A percentile compares a stretch with the other conserved stretches of the same genome.
These are phyloP conservation scores for Pichia gijzeniarum DNA, from an alignment of 805 yeast genomes.

Conservation along the genomic window DNA sequence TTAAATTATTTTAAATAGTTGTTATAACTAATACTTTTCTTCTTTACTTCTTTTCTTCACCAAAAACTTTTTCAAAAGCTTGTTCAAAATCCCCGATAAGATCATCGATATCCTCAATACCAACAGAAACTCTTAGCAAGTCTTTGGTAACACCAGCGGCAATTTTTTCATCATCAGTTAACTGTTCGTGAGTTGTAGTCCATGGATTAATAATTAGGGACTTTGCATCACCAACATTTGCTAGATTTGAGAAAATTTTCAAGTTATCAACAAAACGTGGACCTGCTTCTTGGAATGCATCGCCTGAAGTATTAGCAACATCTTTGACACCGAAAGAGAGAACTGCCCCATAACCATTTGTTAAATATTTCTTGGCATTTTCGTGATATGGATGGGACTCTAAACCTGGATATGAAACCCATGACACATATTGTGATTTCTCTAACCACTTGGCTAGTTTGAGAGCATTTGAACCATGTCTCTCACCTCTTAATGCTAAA, in stretches of 20 bases:
- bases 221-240: conserved; percentile 95
- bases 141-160: conserved; percentile 87
- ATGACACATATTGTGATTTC: conserved; percentile 57
- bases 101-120: conserved; percentile 89
- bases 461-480: conserved; percentile 81
- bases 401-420: conserved; percentile 93
- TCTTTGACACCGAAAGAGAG: conserved; percentile 85
- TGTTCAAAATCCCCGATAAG: conserved; percentile 84
- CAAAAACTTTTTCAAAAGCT: conserved; percentile 61
- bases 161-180: conserved; percentile 69
- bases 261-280: conserved; percentile 79
- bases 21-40: too few species aligned
- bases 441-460: conserved; percentile 75
- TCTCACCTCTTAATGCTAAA: conserved; percentile 84
- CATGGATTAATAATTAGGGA: conserved; percentile 94
- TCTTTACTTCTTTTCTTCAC: not conserved
- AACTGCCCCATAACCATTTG: conserved; percentile 79
- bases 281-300: conserved; percentile 69
- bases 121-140: conserved; percentile 82
- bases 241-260: conserved; percentile 84
- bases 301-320: conserved; percentile 38
- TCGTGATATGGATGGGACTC: conserved; percentile 72
- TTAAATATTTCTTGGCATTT: conserved; percentile 75
- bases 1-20: not conserved
- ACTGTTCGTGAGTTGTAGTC: conserved; percentile 93